Base-by-base conservation (phyloP, 2,329 filamentous ascomycete genomes). In the Microdochium trichocladiopsis region DNA sequence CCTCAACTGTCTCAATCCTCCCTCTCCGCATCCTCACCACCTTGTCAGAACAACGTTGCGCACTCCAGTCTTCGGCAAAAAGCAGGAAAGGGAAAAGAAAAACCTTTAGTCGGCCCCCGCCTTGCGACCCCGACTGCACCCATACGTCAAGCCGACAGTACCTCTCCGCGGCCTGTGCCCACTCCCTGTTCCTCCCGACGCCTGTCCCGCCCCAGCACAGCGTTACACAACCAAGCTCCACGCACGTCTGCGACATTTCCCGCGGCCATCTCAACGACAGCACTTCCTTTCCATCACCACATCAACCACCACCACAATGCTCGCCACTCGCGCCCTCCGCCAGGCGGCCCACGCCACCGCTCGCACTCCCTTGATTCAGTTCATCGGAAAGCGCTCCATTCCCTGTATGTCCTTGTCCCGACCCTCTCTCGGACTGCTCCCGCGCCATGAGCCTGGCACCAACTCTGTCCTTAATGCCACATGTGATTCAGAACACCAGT, bases 361-460 rank as follows among this genome's bases (percentile, higher is more conserved):
- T 73, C 80, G 82, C 62, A 76, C 74, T 50, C 82, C 82, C 55
- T 67, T 82, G 62, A 86, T 86, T 68, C 75, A 73, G 63, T 86
- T 86, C 68, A 62, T 85, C 53, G 82, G 82, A 61, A 81, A 78
- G 69, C 75, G 82, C 60, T 69, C 75, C 52, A 75, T 79, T 64
- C 82, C 82, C 61, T 66, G 81, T 85, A 72, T 55, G 79, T 36
- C 21, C 23, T 43, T 18, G 36, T 11, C 36, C 36, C 6, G 36
- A n/a, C n/a, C n/a, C n/a, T n/a, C n/a, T n/a, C n/a, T n/a, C n/a
- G n/a, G n/a, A n/a, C n/a, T n/a, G n/a, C n/a, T n/a, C n/a, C n/a
- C n/a, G n/a, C n/a, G n/a, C n/a, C n/a, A n/a, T n/a, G n/a, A n/a
- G n/a, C n/a, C n/a, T n/a, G n/a, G 28, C 28, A 36, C 45, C 50